Percentiles rank a stretch among this genome's conserved stretches.
Evolutionary conservation across 768 basidiomycete species (phyloP).

Genomic region (Leccinum ochraceum): DNA sequence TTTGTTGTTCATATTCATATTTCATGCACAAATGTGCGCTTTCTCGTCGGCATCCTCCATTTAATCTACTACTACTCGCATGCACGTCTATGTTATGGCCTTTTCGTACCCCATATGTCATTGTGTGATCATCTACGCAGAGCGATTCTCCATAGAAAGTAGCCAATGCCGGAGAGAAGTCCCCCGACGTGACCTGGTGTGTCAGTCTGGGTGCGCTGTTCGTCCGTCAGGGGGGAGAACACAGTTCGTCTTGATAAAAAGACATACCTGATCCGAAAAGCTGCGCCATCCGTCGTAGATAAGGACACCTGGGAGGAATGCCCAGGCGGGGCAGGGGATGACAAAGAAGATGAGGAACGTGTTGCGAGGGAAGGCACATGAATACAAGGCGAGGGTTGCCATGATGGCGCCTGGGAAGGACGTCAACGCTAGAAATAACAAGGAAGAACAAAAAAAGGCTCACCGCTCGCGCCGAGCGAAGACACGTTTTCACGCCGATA

Average conservation of each 20-base stretch:
- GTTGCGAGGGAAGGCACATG: constrained; percentile 64
- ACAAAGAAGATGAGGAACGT: constrained; percentile 74
- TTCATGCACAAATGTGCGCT: constrained; percentile 10
- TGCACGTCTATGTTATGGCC: constrained; percentile 12
- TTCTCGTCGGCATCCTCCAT: constrained; percentile 3
- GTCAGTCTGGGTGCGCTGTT: constrained; percentile 54
- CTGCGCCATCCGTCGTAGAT: constrained; percentile 38
- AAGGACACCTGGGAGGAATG: constrained; percentile 60
- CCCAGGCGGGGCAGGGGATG: constrained; percentile 80
- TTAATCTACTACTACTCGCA: constrained; percentile 4
- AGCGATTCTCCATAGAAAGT: constrained; percentile 39
- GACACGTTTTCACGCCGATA: constrained; percentile 31
- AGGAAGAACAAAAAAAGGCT: constrained; percentile 14
- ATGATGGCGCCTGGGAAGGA: constrained; percentile 62
- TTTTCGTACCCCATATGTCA: not conserved
- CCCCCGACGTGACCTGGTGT: constrained; percentile 73
- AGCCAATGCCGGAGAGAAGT: constrained; percentile 58
- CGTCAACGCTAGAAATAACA: constrained; percentile 1
- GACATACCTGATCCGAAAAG: constrained; percentile 36
- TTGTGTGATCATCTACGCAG: constrained; percentile 27
- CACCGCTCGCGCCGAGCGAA: constrained; percentile 76
- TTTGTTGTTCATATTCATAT: constrained; percentile 16
- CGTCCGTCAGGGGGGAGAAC: constrained; percentile 1
- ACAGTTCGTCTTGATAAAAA: not conserved
- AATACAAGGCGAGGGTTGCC: constrained; percentile 68